A percentile compares a stretch with the other conserved stretches of the same genome.
These are phyloP conservation scores for Miamiensis avidus DNA, from an alignment of 169 alveolate species.

Conservation along the genomic window DNA sequence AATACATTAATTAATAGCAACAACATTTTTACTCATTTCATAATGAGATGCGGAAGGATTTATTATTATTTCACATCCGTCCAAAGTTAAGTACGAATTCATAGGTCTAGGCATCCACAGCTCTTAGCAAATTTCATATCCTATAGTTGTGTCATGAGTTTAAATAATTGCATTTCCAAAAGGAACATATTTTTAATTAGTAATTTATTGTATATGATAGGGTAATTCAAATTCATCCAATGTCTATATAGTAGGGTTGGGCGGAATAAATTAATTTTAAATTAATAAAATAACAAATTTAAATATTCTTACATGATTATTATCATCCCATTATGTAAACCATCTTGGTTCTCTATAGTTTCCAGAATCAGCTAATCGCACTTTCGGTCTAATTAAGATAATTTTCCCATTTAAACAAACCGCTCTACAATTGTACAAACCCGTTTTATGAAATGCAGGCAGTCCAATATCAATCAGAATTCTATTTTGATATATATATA, in stretches of 20 bases:
- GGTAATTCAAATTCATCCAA: conserved; percentile 70
- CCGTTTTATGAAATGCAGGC: conserved; percentile 77
- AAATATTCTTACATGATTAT: background rate
- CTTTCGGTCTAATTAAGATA: conserved; percentile 86
- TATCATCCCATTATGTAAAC: conserved; percentile 82
- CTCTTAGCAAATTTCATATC: conserved; percentile 88
- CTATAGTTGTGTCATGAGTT: conserved; percentile 66
- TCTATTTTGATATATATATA: too few species aligned
- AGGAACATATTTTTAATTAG: conserved; percentile 57
- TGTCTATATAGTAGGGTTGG: too few species aligned
- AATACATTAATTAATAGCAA: background rate
- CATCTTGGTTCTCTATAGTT: conserved; percentile 88
- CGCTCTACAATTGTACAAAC: conserved; percentile 83
- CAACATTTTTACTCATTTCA: conserved; percentile 65
- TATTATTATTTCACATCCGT: conserved; percentile 86
- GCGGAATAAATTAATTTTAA: background rate
- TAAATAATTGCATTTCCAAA: conserved; percentile 72
- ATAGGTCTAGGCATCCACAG: conserved; percentile 84
- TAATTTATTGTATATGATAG: conserved; percentile 31
- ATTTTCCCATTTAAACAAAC: conserved; percentile 64
- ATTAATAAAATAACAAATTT: background rate
- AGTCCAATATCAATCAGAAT: conserved; percentile 86
- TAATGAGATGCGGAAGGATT: conserved; percentile 84
- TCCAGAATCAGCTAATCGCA: conserved; percentile 83
- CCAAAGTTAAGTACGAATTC: conserved; percentile 53